These are phyloP conservation scores for Passiflora organensis DNA, from an alignment of 345 rosid species.

Conservation along the genomic window DNA sequence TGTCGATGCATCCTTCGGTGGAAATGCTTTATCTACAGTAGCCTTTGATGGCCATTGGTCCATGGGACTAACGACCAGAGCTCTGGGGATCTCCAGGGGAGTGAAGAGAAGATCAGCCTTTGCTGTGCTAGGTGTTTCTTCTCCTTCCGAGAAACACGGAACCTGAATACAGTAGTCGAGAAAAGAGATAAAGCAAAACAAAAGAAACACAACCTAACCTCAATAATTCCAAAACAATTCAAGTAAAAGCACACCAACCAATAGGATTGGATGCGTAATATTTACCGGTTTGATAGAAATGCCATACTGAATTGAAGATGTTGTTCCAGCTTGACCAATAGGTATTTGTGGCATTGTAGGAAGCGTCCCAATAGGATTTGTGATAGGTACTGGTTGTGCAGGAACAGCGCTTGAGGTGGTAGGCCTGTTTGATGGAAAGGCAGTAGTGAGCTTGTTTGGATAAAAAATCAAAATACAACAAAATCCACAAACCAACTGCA, in stretches of 20 bases:
- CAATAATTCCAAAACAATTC: not conserved
- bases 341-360: constrained; percentile 91
- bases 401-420: constrained; percentile 35
- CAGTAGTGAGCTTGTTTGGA: not conserved
- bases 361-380: constrained; percentile 85
- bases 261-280: constrained; percentile 5
- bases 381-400: constrained; percentile 46
- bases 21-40: constrained; percentile 44
- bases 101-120: constrained; percentile 81
- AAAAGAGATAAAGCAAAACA: not conserved
- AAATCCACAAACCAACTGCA: no score
- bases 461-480: no score
- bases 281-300: constrained; percentile 84
- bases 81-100: constrained; percentile 93
- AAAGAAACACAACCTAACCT: not conserved
- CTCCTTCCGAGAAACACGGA: constrained; percentile 79
- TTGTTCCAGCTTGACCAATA: constrained; percentile 65
- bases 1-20: constrained; percentile 31
- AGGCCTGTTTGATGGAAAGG: constrained; percentile 39
- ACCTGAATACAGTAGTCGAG: constrained; percentile 42
- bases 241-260: not conserved
- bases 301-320: constrained; percentile 81
- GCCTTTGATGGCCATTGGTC: constrained; percentile 50
- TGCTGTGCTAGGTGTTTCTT: constrained; percentile 70
- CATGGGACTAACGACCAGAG: constrained; percentile 61